These are phyloP conservation scores for Phytophthora pseudosyringae DNA, from an alignment of 352 stramenopile species.

Conservation along the genomic window DNA sequence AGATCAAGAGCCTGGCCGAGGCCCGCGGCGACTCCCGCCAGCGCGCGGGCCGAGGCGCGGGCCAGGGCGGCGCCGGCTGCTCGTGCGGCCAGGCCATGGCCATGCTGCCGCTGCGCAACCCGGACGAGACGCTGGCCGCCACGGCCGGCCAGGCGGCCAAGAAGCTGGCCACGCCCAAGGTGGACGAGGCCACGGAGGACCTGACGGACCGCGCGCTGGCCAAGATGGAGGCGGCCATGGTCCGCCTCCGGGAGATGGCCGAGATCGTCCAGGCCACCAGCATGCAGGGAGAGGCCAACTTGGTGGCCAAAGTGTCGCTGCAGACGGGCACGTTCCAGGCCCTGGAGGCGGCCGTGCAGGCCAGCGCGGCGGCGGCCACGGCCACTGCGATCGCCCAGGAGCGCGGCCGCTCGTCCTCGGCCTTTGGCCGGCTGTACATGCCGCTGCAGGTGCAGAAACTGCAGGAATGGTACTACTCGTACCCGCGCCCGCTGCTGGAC, in stretches of 20 bases:
- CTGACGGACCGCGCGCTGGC: constrained; percentile 79
- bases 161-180: constrained; percentile 14
- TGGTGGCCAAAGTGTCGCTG: constrained; percentile 79
- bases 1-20: constrained; percentile 78
- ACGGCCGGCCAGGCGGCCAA: constrained; percentile 18
- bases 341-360: constrained; percentile 63
- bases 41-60: constrained; percentile 39
- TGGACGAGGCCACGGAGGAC: constrained; percentile 77
- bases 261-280: constrained; percentile 86
- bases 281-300: constrained; percentile 83
- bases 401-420: constrained; percentile 56
- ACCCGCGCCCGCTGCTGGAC: constrained; percentile 76
- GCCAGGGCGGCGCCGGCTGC: constrained; percentile 48
- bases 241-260: constrained; percentile 72
- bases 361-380: constrained; percentile 65
- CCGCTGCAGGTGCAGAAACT: constrained; percentile 80
- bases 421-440: constrained; percentile 62
- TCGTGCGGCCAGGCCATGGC: constrained; percentile 63
- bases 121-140: constrained; percentile 11
- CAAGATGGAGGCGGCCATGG: constrained; percentile 78
- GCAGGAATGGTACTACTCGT: constrained; percentile 87
- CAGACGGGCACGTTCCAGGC: constrained; percentile 63
- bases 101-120: constrained; percentile 58
- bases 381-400: constrained; percentile 79
- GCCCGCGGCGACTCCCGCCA: constrained; percentile 58